Percentiles rank a stretch among this genome's conserved stretches.
phyloP scores from a whole-genome alignment of 2,329 filamentous ascomycete genomes.

The Colletotrichum kahawae region DNA sequence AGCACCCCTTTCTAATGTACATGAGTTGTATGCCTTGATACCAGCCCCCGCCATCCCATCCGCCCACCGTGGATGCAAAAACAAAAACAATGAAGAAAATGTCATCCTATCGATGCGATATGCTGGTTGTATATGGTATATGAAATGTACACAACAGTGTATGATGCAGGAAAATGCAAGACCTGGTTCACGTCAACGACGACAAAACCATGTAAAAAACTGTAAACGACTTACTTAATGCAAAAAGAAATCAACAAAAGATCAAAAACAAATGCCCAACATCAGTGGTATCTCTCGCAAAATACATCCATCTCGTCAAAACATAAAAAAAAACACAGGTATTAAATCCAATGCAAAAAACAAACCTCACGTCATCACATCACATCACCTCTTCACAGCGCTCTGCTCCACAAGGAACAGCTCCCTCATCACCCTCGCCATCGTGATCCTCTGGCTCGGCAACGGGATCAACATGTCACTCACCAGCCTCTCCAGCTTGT shows the following conservation, averaged over 20 bases:
- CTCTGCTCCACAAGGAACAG: slow-evolving; percentile 32
- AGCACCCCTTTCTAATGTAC: slow-evolving; percentile 13
- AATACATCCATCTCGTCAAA: neutral
- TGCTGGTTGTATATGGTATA: neutral
- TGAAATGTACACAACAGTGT: neutral
- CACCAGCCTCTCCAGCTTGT: slow-evolving; percentile 57
- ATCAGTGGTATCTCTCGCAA: slow-evolving; percentile 22
- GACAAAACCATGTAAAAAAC: neutral
- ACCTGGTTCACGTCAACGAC: neutral
- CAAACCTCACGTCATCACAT: neutral
- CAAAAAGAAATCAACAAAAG: neutral
- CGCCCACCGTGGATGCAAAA: neutral
- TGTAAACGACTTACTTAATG: neutral
- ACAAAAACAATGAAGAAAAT: neutral
- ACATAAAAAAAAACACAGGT: neutral
- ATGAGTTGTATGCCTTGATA: slow-evolving; percentile 17
- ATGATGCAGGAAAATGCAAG: neutral
- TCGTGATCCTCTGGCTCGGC: slow-evolving; percentile 57
- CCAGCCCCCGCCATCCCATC: slow-evolving; percentile 5
- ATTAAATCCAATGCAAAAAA: neutral
- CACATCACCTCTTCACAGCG: slow-evolving; percentile 4
- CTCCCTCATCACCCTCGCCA: slow-evolving; percentile 54
- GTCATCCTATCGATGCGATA: neutral
- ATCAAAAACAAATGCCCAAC: neutral
- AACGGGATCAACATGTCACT: slow-evolving; percentile 60